Evolutionary conservation across 257 asterid species (phyloP).

Genomic region (Perilla frutescens): DNA sequence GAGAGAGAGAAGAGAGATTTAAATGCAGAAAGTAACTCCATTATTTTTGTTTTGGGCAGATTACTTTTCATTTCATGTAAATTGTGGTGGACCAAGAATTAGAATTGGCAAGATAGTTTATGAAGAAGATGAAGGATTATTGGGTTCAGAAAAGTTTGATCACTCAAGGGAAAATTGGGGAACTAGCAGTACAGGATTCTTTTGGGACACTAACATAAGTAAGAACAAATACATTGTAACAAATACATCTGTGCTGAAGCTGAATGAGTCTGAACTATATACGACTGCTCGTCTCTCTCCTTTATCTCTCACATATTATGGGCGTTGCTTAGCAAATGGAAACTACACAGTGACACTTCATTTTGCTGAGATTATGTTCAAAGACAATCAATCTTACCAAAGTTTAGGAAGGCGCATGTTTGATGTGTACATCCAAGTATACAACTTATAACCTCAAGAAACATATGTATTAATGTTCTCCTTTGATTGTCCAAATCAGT

Average conservation of each 20-base stretch:
- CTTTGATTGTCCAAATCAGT: background rate
- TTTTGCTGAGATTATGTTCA: constrained; percentile 64
- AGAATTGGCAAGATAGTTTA: constrained; percentile 39
- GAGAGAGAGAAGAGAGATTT: background rate
- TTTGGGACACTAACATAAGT: constrained; percentile 34
- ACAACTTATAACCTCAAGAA: background rate
- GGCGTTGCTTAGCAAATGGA: constrained; percentile 70
- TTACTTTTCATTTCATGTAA: constrained; percentile 51
- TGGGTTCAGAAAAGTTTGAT: constrained; percentile 50
- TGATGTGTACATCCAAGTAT: constrained; percentile 72
- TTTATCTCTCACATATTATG: constrained; percentile 62
- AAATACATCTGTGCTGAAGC: constrained; percentile 48
- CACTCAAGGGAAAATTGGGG: constrained; percentile 52
- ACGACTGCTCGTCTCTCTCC: constrained; percentile 59
- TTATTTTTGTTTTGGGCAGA: constrained; percentile 39
- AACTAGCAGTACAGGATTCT: constrained; percentile 56
- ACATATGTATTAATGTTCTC: background rate
- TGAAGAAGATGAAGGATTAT: constrained; percentile 49
- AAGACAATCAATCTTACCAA: constrained; percentile 52
- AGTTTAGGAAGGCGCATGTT: constrained; percentile 71
- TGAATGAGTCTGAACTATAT: constrained; percentile 50
- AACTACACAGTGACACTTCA: constrained; percentile 64
- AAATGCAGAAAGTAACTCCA: background rate
- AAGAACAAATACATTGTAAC: constrained; percentile 34
- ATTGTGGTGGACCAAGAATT: constrained; percentile 54